phyloP scores from a whole-genome alignment of 2,329 filamentous ascomycete genomes.

The Graphilbum fragrans region DNA sequence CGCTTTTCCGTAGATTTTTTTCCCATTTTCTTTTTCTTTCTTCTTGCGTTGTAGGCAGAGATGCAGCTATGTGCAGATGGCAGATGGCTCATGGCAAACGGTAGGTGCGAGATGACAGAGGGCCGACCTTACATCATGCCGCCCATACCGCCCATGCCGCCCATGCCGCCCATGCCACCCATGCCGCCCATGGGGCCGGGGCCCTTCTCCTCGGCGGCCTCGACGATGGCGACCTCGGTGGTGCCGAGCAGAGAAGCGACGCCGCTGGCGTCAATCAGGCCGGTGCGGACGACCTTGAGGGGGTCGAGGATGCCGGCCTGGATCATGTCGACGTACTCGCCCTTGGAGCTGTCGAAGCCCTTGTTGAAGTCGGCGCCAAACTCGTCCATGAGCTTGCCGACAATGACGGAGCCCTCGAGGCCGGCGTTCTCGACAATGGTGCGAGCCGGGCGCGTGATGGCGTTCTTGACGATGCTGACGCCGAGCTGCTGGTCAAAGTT shows the following conservation, averaged over 20 bases:
- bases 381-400: slow-evolving; percentile 97
- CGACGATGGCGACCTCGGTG: slow-evolving; percentile 95
- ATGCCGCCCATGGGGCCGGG: slow-evolving; percentile 51
- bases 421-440: slow-evolving; percentile 98
- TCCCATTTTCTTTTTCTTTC: not conserved
- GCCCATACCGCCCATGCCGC: slow-evolving; percentile 43
- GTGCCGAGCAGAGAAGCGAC: slow-evolving; percentile 95
- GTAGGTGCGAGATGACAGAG: too few relatives aligned
- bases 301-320: slow-evolving; percentile 92
- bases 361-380: slow-evolving; percentile 90
- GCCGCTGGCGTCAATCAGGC: slow-evolving; percentile 85
- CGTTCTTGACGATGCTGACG: slow-evolving; percentile 94
- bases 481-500: slow-evolving; percentile 99
- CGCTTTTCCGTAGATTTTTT: not conserved
- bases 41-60: too few relatives aligned
- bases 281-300: slow-evolving; percentile 98
- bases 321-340: slow-evolving; percentile 99
- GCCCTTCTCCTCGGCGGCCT: slow-evolving; percentile 88
- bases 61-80: too few relatives aligned
- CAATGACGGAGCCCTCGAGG: slow-evolving; percentile 86
- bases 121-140: slow-evolving; percentile 47
- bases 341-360: slow-evolving; percentile 92
- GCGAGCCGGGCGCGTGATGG: slow-evolving; percentile 88
- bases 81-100: too few relatives aligned
- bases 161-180: slow-evolving; percentile 41